phyloP scores from a whole-genome alignment of 805 yeast genomes.

The Ogataea corticis region DNA sequence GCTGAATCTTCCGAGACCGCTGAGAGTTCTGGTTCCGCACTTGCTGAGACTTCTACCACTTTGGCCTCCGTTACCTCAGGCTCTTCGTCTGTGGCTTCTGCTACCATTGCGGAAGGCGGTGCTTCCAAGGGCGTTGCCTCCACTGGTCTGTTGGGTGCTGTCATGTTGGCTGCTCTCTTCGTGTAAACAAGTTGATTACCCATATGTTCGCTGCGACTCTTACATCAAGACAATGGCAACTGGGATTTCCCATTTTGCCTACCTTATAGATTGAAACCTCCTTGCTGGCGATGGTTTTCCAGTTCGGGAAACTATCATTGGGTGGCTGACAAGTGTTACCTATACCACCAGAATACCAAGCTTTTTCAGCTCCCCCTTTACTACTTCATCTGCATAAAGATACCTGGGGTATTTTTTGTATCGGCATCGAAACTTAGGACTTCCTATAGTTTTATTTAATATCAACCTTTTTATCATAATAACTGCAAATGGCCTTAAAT shows the following conservation, averaged over 20 bases:
- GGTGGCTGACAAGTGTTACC: slow-evolving; percentile 1
- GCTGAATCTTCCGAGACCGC: slow-evolving; percentile 8
- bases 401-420: slow-evolving; percentile 16
- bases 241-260: slow-evolving; percentile 9
- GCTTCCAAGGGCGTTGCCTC: slow-evolving; percentile 26
- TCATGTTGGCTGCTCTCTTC: slow-evolving; percentile 25
- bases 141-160: slow-evolving; percentile 28
- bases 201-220: slow-evolving; percentile 7
- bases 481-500: neutral
- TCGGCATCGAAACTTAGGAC: slow-evolving; percentile 19
- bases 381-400: slow-evolving; percentile 12
- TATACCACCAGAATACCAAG: slow-evolving; percentile 14
- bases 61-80: slow-evolving; percentile 13
- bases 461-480: slow-evolving; percentile 1
- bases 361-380: slow-evolving; percentile 3
- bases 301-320: neutral
- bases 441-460: slow-evolving; percentile 11
- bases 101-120: slow-evolving; percentile 22
- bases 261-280: slow-evolving; percentile 3
- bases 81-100: slow-evolving; percentile 16
- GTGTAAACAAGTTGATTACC: slow-evolving; percentile 11
- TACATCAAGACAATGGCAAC: slow-evolving; percentile 1
- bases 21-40: slow-evolving; percentile 5
- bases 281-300: slow-evolving; percentile 1
- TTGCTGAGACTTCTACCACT: slow-evolving; percentile 13